Evolutionary conservation across 371 early-diverging fungal species (phyloP), one percentile per base, ranked within the genome.

Genomic region (Rhizopus sp.): DNA sequence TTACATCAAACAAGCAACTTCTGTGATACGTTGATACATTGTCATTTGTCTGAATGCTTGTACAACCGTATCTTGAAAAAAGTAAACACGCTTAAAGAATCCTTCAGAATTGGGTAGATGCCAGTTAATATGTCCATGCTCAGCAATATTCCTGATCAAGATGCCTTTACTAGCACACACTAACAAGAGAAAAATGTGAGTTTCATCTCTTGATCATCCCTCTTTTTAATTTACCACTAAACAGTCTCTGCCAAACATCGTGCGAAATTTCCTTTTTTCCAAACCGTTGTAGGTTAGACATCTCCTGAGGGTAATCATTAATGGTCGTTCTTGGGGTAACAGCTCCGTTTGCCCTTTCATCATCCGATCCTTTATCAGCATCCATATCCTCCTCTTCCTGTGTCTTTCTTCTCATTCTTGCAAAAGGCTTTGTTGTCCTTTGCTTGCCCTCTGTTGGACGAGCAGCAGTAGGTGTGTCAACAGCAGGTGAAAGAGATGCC

Each of bases 41-140:
- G 80, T 76, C 80, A 80, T 80, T 35, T 76, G 72, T 39, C 80
- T 60, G 54, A 80, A 80, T 16, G 72, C 70, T 53, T 80, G 80
- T 0, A 80, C 73, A 0, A 80, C 80, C 16, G 71, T 73, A 53
- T 68, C 55, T 6, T 75, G 64, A 54, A 75, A 59, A 53, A 75
- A 77, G 37, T 80, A 80, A 1, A 80, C 80, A 37, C 77, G 68
- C 39, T 80, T 80, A 42, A 80, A 80, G 53, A 70, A 80, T 0
- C 80, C 80, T 58, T 80, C 80, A 15, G 80, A 77, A 52, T 75
- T 68, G 12, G 80, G 77, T 13, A 68, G 57, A 35, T 60, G 62
- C 70, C 73, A 72, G 39, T 76, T 71, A 35, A 79, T 66, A 54
- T 68, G 34, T 8, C 64, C 68, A 45, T 74, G 70, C 23, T 62